phyloP scores from a whole-genome alignment of 805 yeast species.

The Yarrowia yakushimensis region DNA sequence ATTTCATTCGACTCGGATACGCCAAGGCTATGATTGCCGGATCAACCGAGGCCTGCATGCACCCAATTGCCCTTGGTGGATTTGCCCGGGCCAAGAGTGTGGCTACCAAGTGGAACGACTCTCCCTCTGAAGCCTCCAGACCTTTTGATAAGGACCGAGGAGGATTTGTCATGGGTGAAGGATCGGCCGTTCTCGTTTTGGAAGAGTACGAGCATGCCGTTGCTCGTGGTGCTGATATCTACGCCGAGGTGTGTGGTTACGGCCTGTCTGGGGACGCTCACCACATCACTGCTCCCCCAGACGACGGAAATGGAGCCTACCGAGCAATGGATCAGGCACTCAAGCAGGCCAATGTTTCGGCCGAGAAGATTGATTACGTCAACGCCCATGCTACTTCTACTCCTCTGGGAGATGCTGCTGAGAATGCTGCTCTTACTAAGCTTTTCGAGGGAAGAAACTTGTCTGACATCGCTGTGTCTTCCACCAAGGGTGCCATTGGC shows the following conservation, averaged over 20 bases:
- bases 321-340: constrained; percentile 80
- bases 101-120: constrained; percentile 57
- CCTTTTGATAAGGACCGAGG: constrained; percentile 78
- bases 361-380: constrained; percentile 61
- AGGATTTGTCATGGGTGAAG: constrained; percentile 94
- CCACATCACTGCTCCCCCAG: constrained; percentile 89
- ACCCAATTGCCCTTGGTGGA: constrained; percentile 84
- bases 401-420: constrained; percentile 82
- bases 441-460: constrained; percentile 43
- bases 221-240: constrained; percentile 58
- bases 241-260: constrained; percentile 81
- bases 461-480: constrained; percentile 48
- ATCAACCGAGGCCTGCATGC: constrained; percentile 84
- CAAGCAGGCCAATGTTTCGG: constrained; percentile 45
- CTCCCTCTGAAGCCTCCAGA: constrained; percentile 65
- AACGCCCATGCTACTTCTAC: constrained; percentile 99
- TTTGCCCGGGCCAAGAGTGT: constrained; percentile 86
- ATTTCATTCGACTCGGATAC: constrained; percentile 73
- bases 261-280: constrained; percentile 90
- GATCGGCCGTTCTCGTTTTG: constrained; percentile 75
- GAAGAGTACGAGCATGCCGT: constrained; percentile 77
- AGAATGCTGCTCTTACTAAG: constrained; percentile 63
- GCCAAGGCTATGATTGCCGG: constrained; percentile 90
- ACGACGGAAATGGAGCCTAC: constrained; percentile 78
- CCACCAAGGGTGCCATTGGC: constrained; percentile 91